Percentiles rank a stretch among this genome's conserved stretches.
These are phyloP conservation scores for Bombardia bombarda DNA, from an alignment of 495 filamentous ascomycete species.

Conservation along the genomic window DNA sequence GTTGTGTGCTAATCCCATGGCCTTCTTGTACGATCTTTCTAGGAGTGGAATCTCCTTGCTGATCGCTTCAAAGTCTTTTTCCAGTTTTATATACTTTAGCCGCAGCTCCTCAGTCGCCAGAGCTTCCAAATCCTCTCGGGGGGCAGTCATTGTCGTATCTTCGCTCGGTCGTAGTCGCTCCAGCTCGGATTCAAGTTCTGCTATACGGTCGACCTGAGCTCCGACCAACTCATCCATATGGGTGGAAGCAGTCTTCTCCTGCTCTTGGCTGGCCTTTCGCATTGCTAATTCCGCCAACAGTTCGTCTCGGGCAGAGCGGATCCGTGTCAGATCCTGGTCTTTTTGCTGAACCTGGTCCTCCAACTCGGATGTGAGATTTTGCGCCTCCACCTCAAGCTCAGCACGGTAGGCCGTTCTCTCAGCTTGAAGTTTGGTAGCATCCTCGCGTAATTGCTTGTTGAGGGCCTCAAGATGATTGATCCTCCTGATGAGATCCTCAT, in stretches of 20 bases:
- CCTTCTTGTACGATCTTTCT: conserved; percentile 79
- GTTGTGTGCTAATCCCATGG: conserved; percentile 70
- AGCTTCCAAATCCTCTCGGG: conserved; percentile 42
- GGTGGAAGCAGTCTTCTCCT: conserved; percentile 56
- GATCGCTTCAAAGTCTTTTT: conserved; percentile 72
- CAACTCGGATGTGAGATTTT: conserved; percentile 59
- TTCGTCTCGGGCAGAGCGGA: conserved; percentile 76
- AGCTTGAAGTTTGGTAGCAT: conserved; percentile 72
- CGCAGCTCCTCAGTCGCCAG: conserved; percentile 61
- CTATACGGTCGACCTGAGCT: conserved; percentile 66
- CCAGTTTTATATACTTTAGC: conserved; percentile 60
- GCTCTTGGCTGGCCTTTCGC: conserved; percentile 68
- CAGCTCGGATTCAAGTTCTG: conserved; percentile 71
- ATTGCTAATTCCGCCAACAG: conserved; percentile 72
- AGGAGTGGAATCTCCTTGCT: conserved; percentile 80
- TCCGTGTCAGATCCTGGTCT: conserved; percentile 77
- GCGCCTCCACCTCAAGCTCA: conserved; percentile 69
- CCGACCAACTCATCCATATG: conserved; percentile 73
- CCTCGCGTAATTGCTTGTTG: conserved; percentile 76
- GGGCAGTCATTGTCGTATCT: conserved; percentile 31
- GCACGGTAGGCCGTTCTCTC: conserved; percentile 77
- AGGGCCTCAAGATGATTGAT: conserved; percentile 88
- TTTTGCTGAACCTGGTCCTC: conserved; percentile 72
- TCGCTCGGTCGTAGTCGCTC: conserved; percentile 54
- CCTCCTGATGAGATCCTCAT: conserved; percentile 85